A percentile compares a stretch with the other conserved stretches of the same genome.
Conservation (phyloP, 768 basidiomycete species). For the Tylopilus plumbeoviolaceoides region DNA sequence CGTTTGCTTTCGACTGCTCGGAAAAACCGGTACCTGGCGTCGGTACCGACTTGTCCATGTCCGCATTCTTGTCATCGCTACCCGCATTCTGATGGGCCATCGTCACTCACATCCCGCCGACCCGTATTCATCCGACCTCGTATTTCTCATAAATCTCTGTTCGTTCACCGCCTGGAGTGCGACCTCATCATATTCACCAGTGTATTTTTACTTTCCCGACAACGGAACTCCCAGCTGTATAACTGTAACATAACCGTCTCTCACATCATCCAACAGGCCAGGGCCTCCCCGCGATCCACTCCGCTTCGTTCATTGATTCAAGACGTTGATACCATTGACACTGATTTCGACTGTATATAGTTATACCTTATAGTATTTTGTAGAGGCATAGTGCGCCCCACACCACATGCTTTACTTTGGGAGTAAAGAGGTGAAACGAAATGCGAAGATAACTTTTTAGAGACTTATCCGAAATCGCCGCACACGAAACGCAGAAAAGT, state of each 20-base stretch:
- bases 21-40: constrained; percentile 20
- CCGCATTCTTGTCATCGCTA: constrained; percentile 31
- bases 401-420: neutral
- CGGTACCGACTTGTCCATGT: constrained; percentile 28
- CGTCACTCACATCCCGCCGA: constrained; percentile 1
- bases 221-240: constrained; percentile 18
- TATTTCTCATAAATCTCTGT: constrained; percentile 1
- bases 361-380: constrained; percentile 25
- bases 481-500: neutral
- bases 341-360: constrained; percentile 25
- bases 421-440: constrained; percentile 13
- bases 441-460: constrained; percentile 7
- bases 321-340: constrained; percentile 4
- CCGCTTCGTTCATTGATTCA: constrained; percentile 13
- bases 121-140: constrained; percentile 4
- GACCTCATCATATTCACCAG: constrained; percentile 7
- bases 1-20: constrained; percentile 23
- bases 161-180: constrained; percentile 2
- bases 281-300: constrained; percentile 1
- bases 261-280: neutral
- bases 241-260: constrained; percentile 20
- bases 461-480: neutral
- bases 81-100: constrained; percentile 24
- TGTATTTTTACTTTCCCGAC: constrained; percentile 28
- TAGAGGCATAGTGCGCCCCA: constrained; percentile 9